A percentile compares a stretch with the other conserved stretches of the same genome.
phyloP scores from a whole-genome alignment of 176 grass and related monocot genomes.

The Raddia distichophylla region DNA sequence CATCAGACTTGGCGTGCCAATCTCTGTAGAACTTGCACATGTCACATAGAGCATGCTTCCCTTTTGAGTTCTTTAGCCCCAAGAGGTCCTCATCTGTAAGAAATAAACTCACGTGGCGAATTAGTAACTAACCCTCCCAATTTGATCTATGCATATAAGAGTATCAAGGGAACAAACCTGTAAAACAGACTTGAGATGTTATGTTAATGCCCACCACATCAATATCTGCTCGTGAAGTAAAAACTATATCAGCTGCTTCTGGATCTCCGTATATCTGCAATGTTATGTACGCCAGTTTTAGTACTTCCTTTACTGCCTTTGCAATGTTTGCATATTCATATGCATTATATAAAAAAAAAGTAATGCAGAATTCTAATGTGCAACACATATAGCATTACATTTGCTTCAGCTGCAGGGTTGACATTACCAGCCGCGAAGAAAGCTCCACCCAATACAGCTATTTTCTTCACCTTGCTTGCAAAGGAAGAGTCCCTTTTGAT shows the following conservation, averaged over 20 bases:
- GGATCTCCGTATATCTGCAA: slow-evolving; percentile 89
- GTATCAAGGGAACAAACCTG: slow-evolving; percentile 51
- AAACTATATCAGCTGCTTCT: slow-evolving; percentile 90
- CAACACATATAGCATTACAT: slow-evolving; percentile 52
- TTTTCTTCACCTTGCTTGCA: slow-evolving; percentile 87
- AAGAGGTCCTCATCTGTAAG: slow-evolving; percentile 69
- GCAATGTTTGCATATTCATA: neutral
- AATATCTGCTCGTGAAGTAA: slow-evolving; percentile 88
- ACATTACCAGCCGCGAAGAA: slow-evolving; percentile 81
- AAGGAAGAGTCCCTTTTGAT: slow-evolving; percentile 81
- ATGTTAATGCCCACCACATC: slow-evolving; percentile 90
- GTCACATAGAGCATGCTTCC: slow-evolving; percentile 67
- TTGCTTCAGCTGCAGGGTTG: slow-evolving; percentile 95
- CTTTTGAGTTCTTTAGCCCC: slow-evolving; percentile 76
- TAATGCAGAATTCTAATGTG: neutral
- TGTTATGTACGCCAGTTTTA: slow-evolving; percentile 25
- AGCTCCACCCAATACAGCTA: slow-evolving; percentile 87
- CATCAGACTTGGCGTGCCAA: slow-evolving; percentile 71
- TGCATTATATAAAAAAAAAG: too few relatives aligned
- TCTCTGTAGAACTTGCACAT: slow-evolving; percentile 91
- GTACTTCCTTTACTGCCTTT: neutral
- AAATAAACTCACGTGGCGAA: neutral
- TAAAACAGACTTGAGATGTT: slow-evolving; percentile 73
- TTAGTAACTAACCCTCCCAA: slow-evolving; percentile 7
- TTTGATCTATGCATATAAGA: slow-evolving; percentile 11